A percentile compares a stretch with the other conserved stretches of the same genome.
Evolutionary conservation across 306 rosid genomes (phyloP).

Genomic region (Quercus mongolica): DNA sequence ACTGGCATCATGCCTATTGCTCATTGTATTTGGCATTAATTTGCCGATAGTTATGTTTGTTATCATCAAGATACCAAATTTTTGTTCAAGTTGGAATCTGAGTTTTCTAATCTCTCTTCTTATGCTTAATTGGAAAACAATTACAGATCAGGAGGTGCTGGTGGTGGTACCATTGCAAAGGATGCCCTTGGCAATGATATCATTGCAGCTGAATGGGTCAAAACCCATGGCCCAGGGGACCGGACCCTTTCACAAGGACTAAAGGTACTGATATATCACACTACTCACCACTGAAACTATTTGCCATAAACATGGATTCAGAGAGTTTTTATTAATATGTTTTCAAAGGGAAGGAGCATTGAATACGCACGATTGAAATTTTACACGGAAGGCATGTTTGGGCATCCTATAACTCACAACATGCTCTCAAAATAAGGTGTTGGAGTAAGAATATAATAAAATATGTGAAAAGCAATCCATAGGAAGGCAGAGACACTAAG

Average conservation of each 20-base stretch:
- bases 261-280: slow-evolving; percentile 43
- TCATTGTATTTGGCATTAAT: slow-evolving; percentile 3
- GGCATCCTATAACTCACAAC: no score
- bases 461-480: no score
- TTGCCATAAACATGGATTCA: no score
- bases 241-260: slow-evolving; percentile 90
- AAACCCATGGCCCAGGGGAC: slow-evolving; percentile 86
- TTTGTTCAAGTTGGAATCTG: slow-evolving; percentile 8
- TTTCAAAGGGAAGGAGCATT: not conserved
- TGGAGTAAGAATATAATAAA: no score
- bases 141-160: slow-evolving; percentile 59
- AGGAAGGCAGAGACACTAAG: no score
- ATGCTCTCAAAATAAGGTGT: no score
- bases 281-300: not conserved
- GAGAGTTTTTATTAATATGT: not conserved
- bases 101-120: not conserved
- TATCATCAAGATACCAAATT: not conserved
- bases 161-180: slow-evolving; percentile 71
- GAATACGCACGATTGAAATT: no score
- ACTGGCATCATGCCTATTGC: no score
- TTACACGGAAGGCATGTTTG: no score
- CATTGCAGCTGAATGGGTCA: slow-evolving; percentile 70
- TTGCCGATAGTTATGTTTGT: slow-evolving; percentile 1
- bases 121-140: not conserved
- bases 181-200: slow-evolving; percentile 92